Evolutionary conservation across 345 rosid genomes (phyloP).

Genomic region (Clarkia xantiana): DNA sequence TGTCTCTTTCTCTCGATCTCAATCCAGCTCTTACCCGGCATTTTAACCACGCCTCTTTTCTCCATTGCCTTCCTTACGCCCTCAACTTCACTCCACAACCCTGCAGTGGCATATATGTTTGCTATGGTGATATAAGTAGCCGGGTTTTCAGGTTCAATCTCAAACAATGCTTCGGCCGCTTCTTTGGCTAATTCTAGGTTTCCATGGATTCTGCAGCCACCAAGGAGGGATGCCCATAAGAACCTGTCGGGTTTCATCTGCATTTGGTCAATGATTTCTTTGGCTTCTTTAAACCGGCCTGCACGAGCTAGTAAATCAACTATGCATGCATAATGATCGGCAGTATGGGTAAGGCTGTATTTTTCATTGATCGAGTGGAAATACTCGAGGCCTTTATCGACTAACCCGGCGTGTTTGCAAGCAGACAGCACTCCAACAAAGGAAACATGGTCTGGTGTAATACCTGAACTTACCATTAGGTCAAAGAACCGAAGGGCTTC

Average conservation of each 20-base stretch:
- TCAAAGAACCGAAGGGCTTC: slow-evolving; percentile 55
- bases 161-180: slow-evolving; percentile 62
- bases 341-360: slow-evolving; percentile 44
- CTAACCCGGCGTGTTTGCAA: slow-evolving; percentile 73
- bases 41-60: slow-evolving; percentile 47
- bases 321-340: slow-evolving; percentile 79
- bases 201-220: slow-evolving; percentile 74
- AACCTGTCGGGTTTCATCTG: slow-evolving; percentile 64
- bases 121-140: slow-evolving; percentile 86
- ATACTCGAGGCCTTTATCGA: slow-evolving; percentile 56
- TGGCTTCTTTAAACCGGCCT: slow-evolving; percentile 48
- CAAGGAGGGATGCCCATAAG: slow-evolving; percentile 84
- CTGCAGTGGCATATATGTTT: slow-evolving; percentile 65
- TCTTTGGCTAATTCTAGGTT: slow-evolving; percentile 53
- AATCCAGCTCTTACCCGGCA: slow-evolving; percentile 74
- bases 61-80: slow-evolving; percentile 50
- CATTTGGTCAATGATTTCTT: slow-evolving; percentile 43
- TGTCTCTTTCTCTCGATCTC: slow-evolving; percentile 54
- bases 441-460: slow-evolving; percentile 55
- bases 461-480: slow-evolving; percentile 48
- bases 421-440: slow-evolving; percentile 83
- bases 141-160: slow-evolving; percentile 76
- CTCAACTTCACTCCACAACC: slow-evolving; percentile 61
- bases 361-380: slow-evolving; percentile 49
- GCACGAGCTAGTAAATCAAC: slow-evolving; percentile 65